Evolutionary conservation across 768 basidiomycete genomes (phyloP).

Genomic region (Psilocybe sp.): DNA sequence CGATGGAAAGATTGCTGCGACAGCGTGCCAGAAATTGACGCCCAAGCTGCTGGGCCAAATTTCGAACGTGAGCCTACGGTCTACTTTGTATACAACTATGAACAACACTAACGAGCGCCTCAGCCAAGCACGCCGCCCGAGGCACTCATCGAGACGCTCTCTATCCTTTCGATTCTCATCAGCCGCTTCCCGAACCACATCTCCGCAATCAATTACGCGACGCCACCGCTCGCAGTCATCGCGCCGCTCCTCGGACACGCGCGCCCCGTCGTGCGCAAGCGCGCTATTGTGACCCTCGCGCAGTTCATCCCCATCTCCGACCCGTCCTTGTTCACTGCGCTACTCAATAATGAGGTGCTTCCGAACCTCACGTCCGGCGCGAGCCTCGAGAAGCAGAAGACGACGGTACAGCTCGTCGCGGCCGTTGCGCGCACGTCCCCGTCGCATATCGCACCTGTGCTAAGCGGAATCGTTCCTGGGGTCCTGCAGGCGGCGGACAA

Average conservation of each 20-base stretch:
- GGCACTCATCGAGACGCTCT: slow-evolving; percentile 77
- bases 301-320: slow-evolving; percentile 79
- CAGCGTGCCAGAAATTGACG: slow-evolving; percentile 80
- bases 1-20: slow-evolving; percentile 74
- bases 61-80: slow-evolving; percentile 51
- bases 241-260: slow-evolving; percentile 71
- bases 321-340: slow-evolving; percentile 54
- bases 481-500: slow-evolving; percentile 65
- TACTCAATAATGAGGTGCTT: slow-evolving; percentile 57
- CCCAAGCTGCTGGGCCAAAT: slow-evolving; percentile 82
- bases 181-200: slow-evolving; percentile 77
- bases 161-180: slow-evolving; percentile 86
- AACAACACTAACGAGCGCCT: background rate
- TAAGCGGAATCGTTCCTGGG: slow-evolving; percentile 65
- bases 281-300: slow-evolving; percentile 82
- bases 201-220: slow-evolving; percentile 45
- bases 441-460: slow-evolving; percentile 55
- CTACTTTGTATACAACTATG: background rate
- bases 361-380: slow-evolving; percentile 54
- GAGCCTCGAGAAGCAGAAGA: slow-evolving; percentile 67
- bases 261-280: slow-evolving; percentile 88
- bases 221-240: slow-evolving; percentile 63
- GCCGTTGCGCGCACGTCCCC: slow-evolving; percentile 78
- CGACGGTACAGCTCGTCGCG: slow-evolving; percentile 75
- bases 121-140: slow-evolving; percentile 74